These are phyloP conservation scores for Sorghum bicolor DNA, from an alignment of 176 grass and related monocot genomes.

Conservation along the genomic window DNA sequence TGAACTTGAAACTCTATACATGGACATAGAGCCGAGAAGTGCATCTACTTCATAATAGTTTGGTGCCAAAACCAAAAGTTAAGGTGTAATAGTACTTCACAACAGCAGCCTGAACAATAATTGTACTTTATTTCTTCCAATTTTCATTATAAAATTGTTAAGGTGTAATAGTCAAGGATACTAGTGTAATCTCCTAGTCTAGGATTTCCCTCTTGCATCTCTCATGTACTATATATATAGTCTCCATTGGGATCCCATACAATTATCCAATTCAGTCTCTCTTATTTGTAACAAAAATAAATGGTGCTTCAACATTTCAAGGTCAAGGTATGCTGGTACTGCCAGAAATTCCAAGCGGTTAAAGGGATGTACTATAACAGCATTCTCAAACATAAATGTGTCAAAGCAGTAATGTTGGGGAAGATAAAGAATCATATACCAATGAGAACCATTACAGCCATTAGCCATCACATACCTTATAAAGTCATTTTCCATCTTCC, in stretches of 20 bases:
- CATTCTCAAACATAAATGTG: constrained; percentile 7
- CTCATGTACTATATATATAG: not conserved
- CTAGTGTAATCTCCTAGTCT: not conserved
- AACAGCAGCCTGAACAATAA: not conserved
- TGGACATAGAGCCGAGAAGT: not conserved
- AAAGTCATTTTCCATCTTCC: constrained; percentile 68
- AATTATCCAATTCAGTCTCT: not conserved
- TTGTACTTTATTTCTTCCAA: not conserved
- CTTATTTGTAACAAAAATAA: not conserved
- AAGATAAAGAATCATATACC: not conserved
- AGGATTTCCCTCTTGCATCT: not conserved
- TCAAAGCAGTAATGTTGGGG: not conserved
- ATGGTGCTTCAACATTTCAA: not conserved
- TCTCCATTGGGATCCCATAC: not conserved
- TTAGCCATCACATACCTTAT: constrained; percentile 49
- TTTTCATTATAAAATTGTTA: not conserved
- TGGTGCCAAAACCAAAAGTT: not conserved
- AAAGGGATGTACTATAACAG: not conserved
- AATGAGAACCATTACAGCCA: not conserved
- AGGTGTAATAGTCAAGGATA: not conserved
- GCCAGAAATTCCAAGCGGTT: not conserved
- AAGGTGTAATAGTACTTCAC: no score
- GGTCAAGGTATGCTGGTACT: not conserved
- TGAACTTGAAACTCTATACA: not conserved
- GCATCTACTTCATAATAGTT: not conserved